Percentiles rank a stretch among this genome's conserved stretches.
phyloP scores from a whole-genome alignment of 495 filamentous ascomycete species.

The Aspergillus hancockii region DNA sequence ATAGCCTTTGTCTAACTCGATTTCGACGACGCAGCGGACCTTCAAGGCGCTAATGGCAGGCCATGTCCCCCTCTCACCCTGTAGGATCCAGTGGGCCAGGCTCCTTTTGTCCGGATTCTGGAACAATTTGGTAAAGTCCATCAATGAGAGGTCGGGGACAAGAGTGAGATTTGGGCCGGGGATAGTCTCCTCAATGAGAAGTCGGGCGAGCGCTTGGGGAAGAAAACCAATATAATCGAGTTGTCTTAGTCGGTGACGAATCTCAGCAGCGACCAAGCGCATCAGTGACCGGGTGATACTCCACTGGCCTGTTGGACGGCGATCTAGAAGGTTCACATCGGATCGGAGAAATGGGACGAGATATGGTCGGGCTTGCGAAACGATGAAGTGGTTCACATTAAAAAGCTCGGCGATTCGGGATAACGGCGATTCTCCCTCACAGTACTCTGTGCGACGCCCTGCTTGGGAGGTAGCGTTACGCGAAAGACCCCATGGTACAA shows the following conservation, averaged over 20 bases:
- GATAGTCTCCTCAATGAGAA: conserved; percentile 85
- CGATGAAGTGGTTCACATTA: conserved; percentile 97
- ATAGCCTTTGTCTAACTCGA: conserved; percentile 81
- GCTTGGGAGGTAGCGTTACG: conserved; percentile 67
- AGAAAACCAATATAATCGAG: conserved; percentile 76
- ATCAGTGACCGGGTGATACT: conserved; percentile 64
- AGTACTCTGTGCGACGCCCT: conserved; percentile 68
- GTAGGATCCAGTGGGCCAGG: conserved; percentile 80
- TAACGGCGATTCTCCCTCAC: conserved; percentile 77
- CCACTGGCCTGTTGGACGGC: conserved; percentile 57
- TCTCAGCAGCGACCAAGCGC: conserved; percentile 69
- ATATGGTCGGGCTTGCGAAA: conserved; percentile 93
- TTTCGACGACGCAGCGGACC: conserved; percentile 83
- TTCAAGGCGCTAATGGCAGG: conserved; percentile 83
- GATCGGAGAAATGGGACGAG: conserved; percentile 85
- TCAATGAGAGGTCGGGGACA: conserved; percentile 72
- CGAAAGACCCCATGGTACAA: conserved; percentile 75
- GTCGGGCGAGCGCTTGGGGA: conserved; percentile 66
- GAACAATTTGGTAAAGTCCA: conserved; percentile 74
- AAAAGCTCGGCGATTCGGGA: conserved; percentile 85
- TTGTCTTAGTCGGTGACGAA: conserved; percentile 80
- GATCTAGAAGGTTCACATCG: conserved; percentile 75
- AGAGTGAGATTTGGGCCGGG: conserved; percentile 80
- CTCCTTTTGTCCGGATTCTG: conserved; percentile 76
- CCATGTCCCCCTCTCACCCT: conserved; percentile 88